Conservation (phyloP, 2,329 filamentous ascomycete genomes). For the Didymella pomorum region DNA sequence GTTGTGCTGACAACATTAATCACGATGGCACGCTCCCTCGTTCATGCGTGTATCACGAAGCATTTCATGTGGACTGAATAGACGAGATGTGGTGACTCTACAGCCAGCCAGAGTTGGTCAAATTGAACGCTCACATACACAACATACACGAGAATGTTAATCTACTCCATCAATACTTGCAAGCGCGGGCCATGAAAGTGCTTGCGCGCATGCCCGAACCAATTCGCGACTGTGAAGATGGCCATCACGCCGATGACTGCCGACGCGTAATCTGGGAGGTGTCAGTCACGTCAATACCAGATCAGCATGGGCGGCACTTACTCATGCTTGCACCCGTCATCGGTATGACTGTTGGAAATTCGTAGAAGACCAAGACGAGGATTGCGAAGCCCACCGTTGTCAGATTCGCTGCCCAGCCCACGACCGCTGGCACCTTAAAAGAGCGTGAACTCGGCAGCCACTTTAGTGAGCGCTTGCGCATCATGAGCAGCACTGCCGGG, state of each 20-base stretch:
- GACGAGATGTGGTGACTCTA: background rate
- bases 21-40: background rate
- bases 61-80: background rate
- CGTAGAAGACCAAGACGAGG: conserved; percentile 41
- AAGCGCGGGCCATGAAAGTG: conserved; percentile 26
- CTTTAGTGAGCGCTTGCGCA: conserved; percentile 30
- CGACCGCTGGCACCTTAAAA: conserved; percentile 26
- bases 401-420: conserved; percentile 42
- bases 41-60: background rate
- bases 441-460: conserved; percentile 28
- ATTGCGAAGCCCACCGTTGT: conserved; percentile 34
- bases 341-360: conserved; percentile 40
- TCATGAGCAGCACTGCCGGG: conserved; percentile 39
- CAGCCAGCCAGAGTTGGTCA: background rate
- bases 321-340: conserved; percentile 43
- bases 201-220: conserved; percentile 26
- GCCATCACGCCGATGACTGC: conserved; percentile 27
- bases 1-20: background rate
- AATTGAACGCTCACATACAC: background rate
- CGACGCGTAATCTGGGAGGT: conserved; percentile 23
- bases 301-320: conserved; percentile 16
- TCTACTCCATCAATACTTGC: conserved; percentile 7
- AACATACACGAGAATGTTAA: background rate
- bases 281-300: background rate
- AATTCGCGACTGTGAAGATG: conserved; percentile 23